These are phyloP conservation scores for Agrocybe pediades DNA, from an alignment of 768 basidiomycete species.

Conservation along the genomic window DNA sequence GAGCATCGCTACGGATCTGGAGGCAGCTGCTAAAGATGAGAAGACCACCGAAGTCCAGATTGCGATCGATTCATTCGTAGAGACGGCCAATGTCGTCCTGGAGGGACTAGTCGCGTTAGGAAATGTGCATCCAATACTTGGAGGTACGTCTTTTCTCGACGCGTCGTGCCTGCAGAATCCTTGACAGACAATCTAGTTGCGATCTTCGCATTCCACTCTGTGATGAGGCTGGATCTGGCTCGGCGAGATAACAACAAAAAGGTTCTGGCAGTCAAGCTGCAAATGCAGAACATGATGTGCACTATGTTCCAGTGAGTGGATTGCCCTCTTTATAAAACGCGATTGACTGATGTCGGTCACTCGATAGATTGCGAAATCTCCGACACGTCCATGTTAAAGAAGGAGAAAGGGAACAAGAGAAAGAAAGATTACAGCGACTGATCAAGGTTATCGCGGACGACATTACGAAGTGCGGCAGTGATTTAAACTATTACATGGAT, in stretches of 20 bases:
- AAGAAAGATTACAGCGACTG: constrained; percentile 27
- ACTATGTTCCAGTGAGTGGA: constrained; percentile 42
- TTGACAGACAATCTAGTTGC: constrained; percentile 30
- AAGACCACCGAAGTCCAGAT: constrained; percentile 1
- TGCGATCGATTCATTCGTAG: constrained; percentile 2
- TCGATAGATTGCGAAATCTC: constrained; percentile 15
- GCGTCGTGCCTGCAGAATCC: neutral
- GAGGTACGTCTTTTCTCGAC: neutral
- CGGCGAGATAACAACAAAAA: constrained; percentile 46
- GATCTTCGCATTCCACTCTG: constrained; percentile 42
- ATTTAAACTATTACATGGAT: constrained; percentile 39
- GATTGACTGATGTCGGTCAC: neutral
- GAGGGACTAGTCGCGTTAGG: constrained; percentile 6
- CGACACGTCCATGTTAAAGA: constrained; percentile 13
- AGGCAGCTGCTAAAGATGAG: neutral
- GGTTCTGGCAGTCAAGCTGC: constrained; percentile 37
- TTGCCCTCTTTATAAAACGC: neutral
- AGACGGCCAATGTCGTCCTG: constrained; percentile 1
- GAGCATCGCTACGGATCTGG: neutral
- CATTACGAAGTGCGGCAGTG: constrained; percentile 38
- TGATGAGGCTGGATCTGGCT: constrained; percentile 39
- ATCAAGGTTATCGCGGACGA: constrained; percentile 29
- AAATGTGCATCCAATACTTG: constrained; percentile 7
- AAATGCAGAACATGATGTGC: constrained; percentile 47
- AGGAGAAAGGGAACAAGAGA: constrained; percentile 23